These are phyloP conservation scores for Halophytophthora batemanensis DNA, from an alignment of 352 stramenopile species.

Conservation along the genomic window DNA sequence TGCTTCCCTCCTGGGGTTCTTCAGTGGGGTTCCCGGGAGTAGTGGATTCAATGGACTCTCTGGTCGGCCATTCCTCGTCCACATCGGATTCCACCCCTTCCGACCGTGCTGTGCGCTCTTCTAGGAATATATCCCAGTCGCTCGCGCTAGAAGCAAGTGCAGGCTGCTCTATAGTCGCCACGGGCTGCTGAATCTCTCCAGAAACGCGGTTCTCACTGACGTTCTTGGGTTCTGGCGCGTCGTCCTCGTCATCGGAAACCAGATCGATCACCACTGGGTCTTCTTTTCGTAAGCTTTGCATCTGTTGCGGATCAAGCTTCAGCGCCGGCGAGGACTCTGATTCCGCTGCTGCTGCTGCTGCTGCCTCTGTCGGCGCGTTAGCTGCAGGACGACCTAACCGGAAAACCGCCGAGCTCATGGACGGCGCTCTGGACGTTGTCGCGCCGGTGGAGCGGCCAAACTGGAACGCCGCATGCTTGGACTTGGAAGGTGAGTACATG, in stretches of 20 bases:
- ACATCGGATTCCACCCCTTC: conserved; percentile 52
- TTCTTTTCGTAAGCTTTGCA: neutral
- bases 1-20: conserved; percentile 4
- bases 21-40: neutral
- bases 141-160: neutral
- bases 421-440: conserved; percentile 4
- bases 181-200: neutral
- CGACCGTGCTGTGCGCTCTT: conserved; percentile 4
- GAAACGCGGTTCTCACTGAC: neutral
- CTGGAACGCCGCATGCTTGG: conserved; percentile 10
- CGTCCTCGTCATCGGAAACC: conserved; percentile 51
- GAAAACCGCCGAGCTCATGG: conserved; percentile 9
- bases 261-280: conserved; percentile 43
- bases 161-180: neutral
- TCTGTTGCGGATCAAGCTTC: conserved; percentile 11
- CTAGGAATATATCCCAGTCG: neutral
- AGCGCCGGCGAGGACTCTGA: neutral
- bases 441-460: conserved; percentile 6
- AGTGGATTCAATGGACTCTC: neutral
- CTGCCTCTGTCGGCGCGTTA: neutral
- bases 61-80: conserved; percentile 53
- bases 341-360: neutral
- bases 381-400: conserved; percentile 8
- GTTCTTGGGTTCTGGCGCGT: conserved; percentile 29
- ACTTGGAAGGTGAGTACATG: conserved; percentile 12